Conservation (phyloP, 352 stramenopile species). For the Globisporangium paroecandrum region DNA sequence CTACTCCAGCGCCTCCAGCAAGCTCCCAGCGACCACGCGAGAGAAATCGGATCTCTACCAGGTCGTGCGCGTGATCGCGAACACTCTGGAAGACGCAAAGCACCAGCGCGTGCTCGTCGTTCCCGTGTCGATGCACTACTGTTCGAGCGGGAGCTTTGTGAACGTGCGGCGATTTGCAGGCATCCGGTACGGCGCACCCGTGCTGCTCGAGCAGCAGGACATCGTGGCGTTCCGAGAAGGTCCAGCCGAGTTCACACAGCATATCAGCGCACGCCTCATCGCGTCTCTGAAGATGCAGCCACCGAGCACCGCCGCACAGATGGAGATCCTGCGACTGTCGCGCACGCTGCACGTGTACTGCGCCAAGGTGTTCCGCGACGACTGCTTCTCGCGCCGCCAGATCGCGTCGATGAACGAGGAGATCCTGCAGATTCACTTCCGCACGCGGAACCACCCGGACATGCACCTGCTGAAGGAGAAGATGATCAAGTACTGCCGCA, state of each 20-base stretch:
- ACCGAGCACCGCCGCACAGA: slow-evolving; percentile 50
- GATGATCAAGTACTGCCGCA: slow-evolving; percentile 57
- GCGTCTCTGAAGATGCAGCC: slow-evolving; percentile 60
- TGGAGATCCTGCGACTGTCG: slow-evolving; percentile 64
- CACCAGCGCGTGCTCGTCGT: slow-evolving; percentile 53
- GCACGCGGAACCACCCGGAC: slow-evolving; percentile 62
- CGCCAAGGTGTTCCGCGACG: slow-evolving; percentile 57
- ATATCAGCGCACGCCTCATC: slow-evolving; percentile 49
- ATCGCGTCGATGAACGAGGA: slow-evolving; percentile 81
- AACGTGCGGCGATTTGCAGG: slow-evolving; percentile 47
- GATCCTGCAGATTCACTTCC: slow-evolving; percentile 75
- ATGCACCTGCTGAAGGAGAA: slow-evolving; percentile 67
- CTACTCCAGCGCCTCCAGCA: slow-evolving; percentile 20
- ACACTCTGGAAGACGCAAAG: slow-evolving; percentile 33
- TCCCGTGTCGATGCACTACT: slow-evolving; percentile 64
- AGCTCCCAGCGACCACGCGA: not conserved
- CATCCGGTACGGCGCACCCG: slow-evolving; percentile 59
- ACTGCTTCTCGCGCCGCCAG: slow-evolving; percentile 68
- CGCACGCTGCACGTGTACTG: slow-evolving; percentile 70
- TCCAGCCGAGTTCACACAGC: slow-evolving; percentile 55
- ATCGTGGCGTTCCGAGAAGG: slow-evolving; percentile 57
- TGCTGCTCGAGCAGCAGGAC: slow-evolving; percentile 58
- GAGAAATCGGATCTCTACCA: slow-evolving; percentile 51
- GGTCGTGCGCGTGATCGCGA: slow-evolving; percentile 50
- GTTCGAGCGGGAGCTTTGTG: slow-evolving; percentile 41